phyloP scores from a whole-genome alignment of 2,329 filamentous ascomycete genomes.

The Westerdykella sp. region DNA sequence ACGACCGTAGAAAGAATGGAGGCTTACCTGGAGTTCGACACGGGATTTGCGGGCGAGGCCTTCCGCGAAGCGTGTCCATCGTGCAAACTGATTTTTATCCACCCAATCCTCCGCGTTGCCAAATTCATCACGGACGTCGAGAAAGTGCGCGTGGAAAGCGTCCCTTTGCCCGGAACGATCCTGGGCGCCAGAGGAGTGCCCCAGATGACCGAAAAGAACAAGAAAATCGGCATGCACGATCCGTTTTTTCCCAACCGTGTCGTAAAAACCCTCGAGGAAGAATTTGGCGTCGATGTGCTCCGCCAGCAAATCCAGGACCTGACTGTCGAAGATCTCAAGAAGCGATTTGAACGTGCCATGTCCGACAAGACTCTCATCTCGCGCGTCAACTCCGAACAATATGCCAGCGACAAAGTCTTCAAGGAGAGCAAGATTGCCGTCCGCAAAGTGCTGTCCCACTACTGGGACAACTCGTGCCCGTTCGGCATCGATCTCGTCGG shows the following conservation, averaged over 20 bases:
- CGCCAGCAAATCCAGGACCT: conserved; percentile 20
- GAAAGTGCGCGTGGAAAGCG: conserved; percentile 41
- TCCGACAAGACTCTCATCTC: conserved; percentile 18
- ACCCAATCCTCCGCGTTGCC: conserved; percentile 54
- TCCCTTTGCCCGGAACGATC: conserved; percentile 63
- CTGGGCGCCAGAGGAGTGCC: conserved; percentile 53
- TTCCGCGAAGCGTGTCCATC: conserved; percentile 47
- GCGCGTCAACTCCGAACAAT: conserved; percentile 31
- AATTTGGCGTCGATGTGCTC: conserved; percentile 4
- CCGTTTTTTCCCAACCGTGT: conserved; percentile 16
- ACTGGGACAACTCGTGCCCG: conserved; percentile 61
- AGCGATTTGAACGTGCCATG: conserved; percentile 7
- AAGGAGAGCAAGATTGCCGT: conserved; percentile 38
- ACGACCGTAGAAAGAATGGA: conserved; percentile 6
- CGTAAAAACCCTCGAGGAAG: conserved; percentile 25
- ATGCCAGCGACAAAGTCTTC: conserved; percentile 5
- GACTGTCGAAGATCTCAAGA: conserved; percentile 8
- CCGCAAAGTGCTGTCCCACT: conserved; percentile 63
- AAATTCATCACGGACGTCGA: conserved; percentile 57
- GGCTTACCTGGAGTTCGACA: conserved; percentile 40
- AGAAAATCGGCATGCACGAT: conserved; percentile 10
- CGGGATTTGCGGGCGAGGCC: conserved; percentile 56
- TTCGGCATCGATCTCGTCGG: conserved; percentile 61
- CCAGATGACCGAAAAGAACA: conserved; percentile 21
- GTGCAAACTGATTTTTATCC: conserved; percentile 50